Evolutionary conservation across 805 yeast species (phyloP), one percentile per base, ranked within the genome.

Genomic region (Nakazawaea wyomingensis): DNA sequence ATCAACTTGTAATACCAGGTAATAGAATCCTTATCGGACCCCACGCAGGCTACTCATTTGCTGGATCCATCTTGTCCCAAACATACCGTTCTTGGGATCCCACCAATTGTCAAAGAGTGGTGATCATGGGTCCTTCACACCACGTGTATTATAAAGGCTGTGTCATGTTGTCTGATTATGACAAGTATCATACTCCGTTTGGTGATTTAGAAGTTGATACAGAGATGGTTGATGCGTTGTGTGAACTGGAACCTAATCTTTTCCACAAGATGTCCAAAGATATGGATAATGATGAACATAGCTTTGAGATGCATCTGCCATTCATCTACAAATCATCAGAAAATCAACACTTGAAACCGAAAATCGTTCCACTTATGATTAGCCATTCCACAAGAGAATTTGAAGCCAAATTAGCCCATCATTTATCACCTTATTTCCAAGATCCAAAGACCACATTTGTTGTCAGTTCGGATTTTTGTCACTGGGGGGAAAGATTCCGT

Each of bases 231-330:
- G 43, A 58, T 1, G 51, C 63, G 14, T 55, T 83, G 31, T 45
- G 69, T 3, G 39, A 45, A 13, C 44, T 53, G 20, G 60, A 61
- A n/a, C 55, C 68, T 3, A 60, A 62, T 2, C 49, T 71, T 5
- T 80, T 85, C 51, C 65, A 67, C 45, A 61, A 57, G 43, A 84
- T 89, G 95, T 59, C 69, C 21, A 48, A 59, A 2, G 72, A 67
- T 0, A 70, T 71, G 11, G 99, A 93, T 59, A 78, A 80, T 46
- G 84, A 82, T 14, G 99, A 93, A 59, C 99, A 93, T 59, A 82
- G 93, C 40, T 77, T 93, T 54, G 99, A 93, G 55, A 86, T 93
- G 96, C 98, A 93, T 61, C 73, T 83, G 56, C 96, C 98, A 0
- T 81, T 76, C 47, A 64, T 86, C 7, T 71, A 75, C 52, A 71